Evolutionary conservation across 495 filamentous ascomycete species (phyloP), one percentile per base, ranked within the genome.

Genomic region (Penicillium verhagenii): DNA sequence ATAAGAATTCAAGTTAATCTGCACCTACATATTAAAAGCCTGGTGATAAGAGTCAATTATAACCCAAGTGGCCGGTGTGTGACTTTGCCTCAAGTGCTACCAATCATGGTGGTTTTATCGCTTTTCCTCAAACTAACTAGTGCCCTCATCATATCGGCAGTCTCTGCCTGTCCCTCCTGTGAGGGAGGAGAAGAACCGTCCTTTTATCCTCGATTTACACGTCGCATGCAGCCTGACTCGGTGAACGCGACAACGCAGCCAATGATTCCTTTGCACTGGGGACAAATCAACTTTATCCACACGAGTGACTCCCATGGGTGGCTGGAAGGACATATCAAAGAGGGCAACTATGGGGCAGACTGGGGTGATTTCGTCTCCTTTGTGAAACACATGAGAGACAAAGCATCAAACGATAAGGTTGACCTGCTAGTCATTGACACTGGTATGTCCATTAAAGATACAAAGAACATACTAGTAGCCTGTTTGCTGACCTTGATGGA

Each of bases 301-400:
- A 79, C 73, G 1, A 76, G 73, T 2, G 75, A 77, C 51, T 72
- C 68, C 9, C 75, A 79, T 60, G 75, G 75, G 13, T 77, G 74
- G 75, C 64, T 74, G 3, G 74, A 76, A 61, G 75, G 73, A 10
- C 73, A 75, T 59, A 59, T 74, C 49, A 75, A 76, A 52, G 66
- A 76, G 55, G 63, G 66, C 52, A 76, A 74, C 48, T 75, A 72
- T 53, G 70, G 71, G 6, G 69, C 67, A 4, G 74, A 75, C 54
- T 76, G 73, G 73, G 72, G 73, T 18, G 73, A 75, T 48, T 75
- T 56, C 40, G 66, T 74, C 10, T 67, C 59, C 51, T 74, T 74
- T 47, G 57, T 53, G 16, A 63, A 57, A 14, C 62, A 67, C 51
- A 73, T 75, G 71, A 64, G 65, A 46, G 52, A 70, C 33, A 73